These are phyloP conservation scores for Rosa hybrid DNA, from an alignment of 331 rosid species.

Conservation along the genomic window DNA sequence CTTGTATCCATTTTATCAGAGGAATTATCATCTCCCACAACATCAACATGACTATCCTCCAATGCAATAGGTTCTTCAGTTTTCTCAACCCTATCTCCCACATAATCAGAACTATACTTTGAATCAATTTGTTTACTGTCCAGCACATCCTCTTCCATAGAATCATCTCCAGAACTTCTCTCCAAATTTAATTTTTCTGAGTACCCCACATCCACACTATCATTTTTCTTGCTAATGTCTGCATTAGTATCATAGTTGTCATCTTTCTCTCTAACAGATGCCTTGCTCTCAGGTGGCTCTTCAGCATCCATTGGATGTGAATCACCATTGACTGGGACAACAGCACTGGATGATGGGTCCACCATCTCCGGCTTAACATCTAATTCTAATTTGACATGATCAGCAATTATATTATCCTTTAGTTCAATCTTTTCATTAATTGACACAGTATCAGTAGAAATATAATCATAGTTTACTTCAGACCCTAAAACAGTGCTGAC, in stretches of 20 bases:
- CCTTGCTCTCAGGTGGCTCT: constrained; percentile 45
- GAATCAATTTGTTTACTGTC: constrained; percentile 86
- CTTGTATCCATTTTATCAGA: constrained; percentile 45
- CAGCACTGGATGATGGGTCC: constrained; percentile 88
- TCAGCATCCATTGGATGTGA: constrained; percentile 67
- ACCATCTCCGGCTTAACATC: constrained; percentile 94
- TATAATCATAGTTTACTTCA: constrained; percentile 97
- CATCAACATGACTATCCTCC: constrained; percentile 48
- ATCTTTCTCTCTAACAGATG: constrained; percentile 46
- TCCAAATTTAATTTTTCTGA: constrained; percentile 90
- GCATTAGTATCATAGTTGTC: constrained; percentile 36
- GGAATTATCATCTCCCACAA: constrained; percentile 53
- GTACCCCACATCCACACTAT: constrained; percentile 65
- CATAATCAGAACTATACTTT: constrained; percentile 61
- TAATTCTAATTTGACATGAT: constrained; percentile 97
- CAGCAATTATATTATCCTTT: constrained; percentile 97
- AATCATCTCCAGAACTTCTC: constrained; percentile 99
- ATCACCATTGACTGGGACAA: constrained; percentile 74
- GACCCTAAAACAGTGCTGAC: constrained; percentile 95
- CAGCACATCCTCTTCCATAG: constrained; percentile 91
- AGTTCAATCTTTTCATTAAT: constrained; percentile 98
- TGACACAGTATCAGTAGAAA: constrained; percentile 98
- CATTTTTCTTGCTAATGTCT: constrained; percentile 48
- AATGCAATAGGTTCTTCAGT: constrained; percentile 47
- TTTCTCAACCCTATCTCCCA: constrained; percentile 46